These are phyloP conservation scores for Talaromyces proteolyticus DNA, from an alignment of 495 filamentous ascomycete genomes.

Conservation along the genomic window DNA sequence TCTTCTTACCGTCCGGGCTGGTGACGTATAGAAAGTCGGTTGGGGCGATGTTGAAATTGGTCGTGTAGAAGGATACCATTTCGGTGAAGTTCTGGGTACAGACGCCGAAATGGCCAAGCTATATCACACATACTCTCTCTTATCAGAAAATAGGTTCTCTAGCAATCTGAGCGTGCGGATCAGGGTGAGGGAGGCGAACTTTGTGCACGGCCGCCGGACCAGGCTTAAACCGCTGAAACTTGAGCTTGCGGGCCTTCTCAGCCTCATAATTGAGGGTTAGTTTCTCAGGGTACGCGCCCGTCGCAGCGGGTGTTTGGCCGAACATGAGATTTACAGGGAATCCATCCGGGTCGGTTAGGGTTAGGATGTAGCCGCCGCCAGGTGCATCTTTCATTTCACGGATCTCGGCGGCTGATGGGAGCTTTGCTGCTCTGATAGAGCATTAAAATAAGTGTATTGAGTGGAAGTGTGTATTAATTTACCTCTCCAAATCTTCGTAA, in stretches of 20 bases:
- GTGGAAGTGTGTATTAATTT: too few relatives aligned
- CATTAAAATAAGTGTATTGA: neutral
- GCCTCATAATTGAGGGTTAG: constrained; percentile 20
- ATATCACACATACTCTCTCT: too few relatives aligned
- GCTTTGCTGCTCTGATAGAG: constrained; percentile 15
- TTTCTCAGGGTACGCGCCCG: constrained; percentile 15
- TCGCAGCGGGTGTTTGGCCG: constrained; percentile 16
- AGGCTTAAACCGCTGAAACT: constrained; percentile 31
- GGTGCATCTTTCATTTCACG: constrained; percentile 21
- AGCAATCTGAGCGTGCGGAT: too few relatives aligned
- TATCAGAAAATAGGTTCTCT: too few relatives aligned
- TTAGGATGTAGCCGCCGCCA: constrained; percentile 25
- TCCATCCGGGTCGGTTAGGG: constrained; percentile 29
- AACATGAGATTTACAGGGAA: constrained; percentile 26
- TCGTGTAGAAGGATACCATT: constrained; percentile 56
- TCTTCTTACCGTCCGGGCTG: constrained; percentile 13
- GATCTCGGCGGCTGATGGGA: constrained; percentile 20
- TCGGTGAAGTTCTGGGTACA: constrained; percentile 54
- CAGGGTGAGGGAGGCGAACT: too few relatives aligned
- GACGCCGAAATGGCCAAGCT: constrained; percentile 66
- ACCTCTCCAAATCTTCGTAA: constrained; percentile 46
- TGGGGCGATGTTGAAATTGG: constrained; percentile 62
- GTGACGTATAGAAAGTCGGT: constrained; percentile 26
- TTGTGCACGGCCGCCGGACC: constrained; percentile 69
- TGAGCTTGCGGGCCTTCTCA: constrained; percentile 22